These are phyloP conservation scores for Thelephora terrestris DNA, from an alignment of 1,284 basidiomycete genomes.

Conservation along the genomic window DNA sequence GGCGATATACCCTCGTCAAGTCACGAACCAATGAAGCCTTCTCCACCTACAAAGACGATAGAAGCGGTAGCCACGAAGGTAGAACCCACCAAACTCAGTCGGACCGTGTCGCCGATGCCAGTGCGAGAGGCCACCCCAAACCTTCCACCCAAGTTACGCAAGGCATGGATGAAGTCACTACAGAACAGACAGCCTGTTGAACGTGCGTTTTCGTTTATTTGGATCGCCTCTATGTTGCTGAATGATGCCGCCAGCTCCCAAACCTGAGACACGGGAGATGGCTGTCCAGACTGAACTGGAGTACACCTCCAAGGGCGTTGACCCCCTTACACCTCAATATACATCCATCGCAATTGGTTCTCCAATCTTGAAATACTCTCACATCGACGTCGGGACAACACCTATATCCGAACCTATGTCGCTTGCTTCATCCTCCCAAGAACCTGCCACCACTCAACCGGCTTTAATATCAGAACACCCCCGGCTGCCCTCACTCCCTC, in stretches of 20 bases:
- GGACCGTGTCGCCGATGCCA: slow-evolving; percentile 2
- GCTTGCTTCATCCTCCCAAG: too few species aligned
- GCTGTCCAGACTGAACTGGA: slow-evolving; percentile 25
- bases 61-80: slow-evolving; percentile 1
- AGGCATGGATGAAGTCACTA: slow-evolving; percentile 34
- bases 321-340: too few species aligned
- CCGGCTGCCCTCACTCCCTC: neutral
- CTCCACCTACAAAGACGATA: slow-evolving; percentile 1
- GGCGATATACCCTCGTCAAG: slow-evolving; percentile 27
- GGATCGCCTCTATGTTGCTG: too few species aligned
- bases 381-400: too few species aligned
- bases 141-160: slow-evolving; percentile 49
- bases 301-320: slow-evolving; percentile 7
- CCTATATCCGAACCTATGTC: too few species aligned
- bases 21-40: slow-evolving; percentile 6
- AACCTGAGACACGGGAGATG: slow-evolving; percentile 8
- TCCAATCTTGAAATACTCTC: too few species aligned
- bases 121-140: slow-evolving; percentile 3
- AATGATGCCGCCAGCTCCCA: too few species aligned
- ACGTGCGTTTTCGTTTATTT: neutral
- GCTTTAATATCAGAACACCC: neutral
- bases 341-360: too few species aligned
- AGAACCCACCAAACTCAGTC: neutral
- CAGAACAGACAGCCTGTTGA: slow-evolving; percentile 19
- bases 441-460: too few species aligned